Percentiles rank a stretch among this genome's conserved stretches.
Conservation (phyloP, 2,329 filamentous ascomycete genomes). For the Fusarium cyanostomum region DNA sequence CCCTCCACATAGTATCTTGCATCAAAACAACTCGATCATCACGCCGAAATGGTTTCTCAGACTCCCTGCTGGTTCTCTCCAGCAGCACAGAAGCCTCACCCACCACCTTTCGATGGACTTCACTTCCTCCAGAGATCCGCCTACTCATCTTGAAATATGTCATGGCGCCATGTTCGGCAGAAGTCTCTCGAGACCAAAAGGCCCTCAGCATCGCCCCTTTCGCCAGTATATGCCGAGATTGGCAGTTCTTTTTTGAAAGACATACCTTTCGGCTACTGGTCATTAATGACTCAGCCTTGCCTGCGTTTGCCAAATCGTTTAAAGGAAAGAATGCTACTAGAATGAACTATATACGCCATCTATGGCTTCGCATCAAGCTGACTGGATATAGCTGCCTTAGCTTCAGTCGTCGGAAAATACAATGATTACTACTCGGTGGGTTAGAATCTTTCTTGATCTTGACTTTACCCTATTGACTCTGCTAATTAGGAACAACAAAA, state of each 20-base stretch:
- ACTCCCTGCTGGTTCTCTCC: too few relatives aligned
- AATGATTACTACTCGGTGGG: not conserved
- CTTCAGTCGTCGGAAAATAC: not conserved
- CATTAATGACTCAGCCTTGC: not conserved
- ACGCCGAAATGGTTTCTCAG: too few relatives aligned
- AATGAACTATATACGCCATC: conserved; percentile 1
- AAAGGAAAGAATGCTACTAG: not conserved
- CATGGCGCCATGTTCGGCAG: too few relatives aligned
- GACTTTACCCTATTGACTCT: not conserved
- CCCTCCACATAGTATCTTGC: too few relatives aligned
- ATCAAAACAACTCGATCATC: too few relatives aligned
- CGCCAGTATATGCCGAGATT: conserved; percentile 3
- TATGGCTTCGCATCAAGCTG: conserved; percentile 10
- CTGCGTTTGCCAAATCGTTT: not conserved
- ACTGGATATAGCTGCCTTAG: not conserved
- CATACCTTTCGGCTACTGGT: conserved; percentile 12
- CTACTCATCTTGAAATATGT: too few relatives aligned
- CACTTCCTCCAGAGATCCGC: too few relatives aligned
- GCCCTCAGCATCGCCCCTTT: not conserved
- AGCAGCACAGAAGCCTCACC: too few relatives aligned
- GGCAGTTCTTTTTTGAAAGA: conserved; percentile 9
- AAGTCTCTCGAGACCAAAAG: too few relatives aligned
- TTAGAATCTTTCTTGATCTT: too few relatives aligned
- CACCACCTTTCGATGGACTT: too few relatives aligned
- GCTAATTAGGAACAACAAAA: conserved; percentile 7